Conservation (phyloP, 441 rosid genomes). For the Bruguiera hainesii region DNA sequence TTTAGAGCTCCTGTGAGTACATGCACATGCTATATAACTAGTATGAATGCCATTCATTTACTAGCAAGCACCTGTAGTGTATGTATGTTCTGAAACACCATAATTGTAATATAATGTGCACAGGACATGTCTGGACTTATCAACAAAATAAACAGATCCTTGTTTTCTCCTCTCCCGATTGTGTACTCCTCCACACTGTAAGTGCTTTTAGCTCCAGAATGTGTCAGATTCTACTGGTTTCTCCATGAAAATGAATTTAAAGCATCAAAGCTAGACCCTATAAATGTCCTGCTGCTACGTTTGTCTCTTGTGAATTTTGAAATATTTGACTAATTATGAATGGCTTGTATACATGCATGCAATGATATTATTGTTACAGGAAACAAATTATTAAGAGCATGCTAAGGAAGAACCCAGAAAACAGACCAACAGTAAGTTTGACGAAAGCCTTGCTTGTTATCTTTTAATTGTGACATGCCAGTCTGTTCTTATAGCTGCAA, state of each 20-base stretch:
- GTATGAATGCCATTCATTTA: conserved; percentile 9
- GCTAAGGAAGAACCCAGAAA: conserved; percentile 94
- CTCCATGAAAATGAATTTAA: too few relatives aligned
- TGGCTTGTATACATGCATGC: conserved; percentile 5
- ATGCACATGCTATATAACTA: not conserved
- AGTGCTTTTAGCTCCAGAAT: conserved; percentile 27
- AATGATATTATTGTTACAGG: conserved; percentile 37
- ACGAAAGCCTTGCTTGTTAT: conserved; percentile 15
- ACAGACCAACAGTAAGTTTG: conserved; percentile 80
- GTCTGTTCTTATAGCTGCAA: conserved; percentile 20
- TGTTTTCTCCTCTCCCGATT: conserved; percentile 88
- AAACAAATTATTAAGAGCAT: conserved; percentile 90
- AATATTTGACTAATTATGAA: conserved; percentile 3
- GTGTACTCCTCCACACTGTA: conserved; percentile 78
- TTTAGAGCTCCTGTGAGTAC: conserved; percentile 85
- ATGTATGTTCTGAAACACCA: conserved; percentile 8
- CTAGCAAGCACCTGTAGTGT: conserved; percentile 2
- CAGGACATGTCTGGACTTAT: conserved; percentile 92
- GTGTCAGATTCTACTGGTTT: not conserved
- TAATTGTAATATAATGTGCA: conserved; percentile 19
- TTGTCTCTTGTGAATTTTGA: not conserved
- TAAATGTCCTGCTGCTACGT: not conserved
- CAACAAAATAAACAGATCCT: conserved; percentile 83
- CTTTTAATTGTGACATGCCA: conserved; percentile 6
- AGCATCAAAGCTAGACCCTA: not conserved